Base-by-base conservation (phyloP, 352 stramenopile species). In the Phytophthora sansomeana region DNA sequence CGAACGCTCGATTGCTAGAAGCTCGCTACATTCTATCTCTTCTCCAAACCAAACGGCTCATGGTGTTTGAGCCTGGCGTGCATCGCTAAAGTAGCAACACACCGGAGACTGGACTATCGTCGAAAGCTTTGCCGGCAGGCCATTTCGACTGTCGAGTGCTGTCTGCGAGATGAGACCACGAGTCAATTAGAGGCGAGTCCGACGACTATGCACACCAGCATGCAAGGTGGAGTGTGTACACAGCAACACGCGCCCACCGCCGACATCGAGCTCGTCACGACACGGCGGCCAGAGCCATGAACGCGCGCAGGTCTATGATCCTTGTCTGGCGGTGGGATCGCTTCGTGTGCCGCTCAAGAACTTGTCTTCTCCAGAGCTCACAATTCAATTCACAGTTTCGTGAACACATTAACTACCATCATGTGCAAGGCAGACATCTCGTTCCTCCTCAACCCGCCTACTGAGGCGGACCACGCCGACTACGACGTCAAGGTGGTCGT, bases 381-480 rank as follows among this genome's bases (percentile, higher is more conserved):
- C 62, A 70, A 33, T 56, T 60, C 46, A 69, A 69, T 69, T 65
- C 46, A 65, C 46, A 19, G 7, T 48, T 46, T 44, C 24, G 46
- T 69, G 53, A 43, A 48, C 62, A 60, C 44, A 60, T 55, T 26
- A 29, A 64, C 29, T 49, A 16, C 29, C 43, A 72, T 56, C 62
- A 72, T 75, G 62, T 75, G 48, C 63, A 82, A 82, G 57, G 63
- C 74, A 56, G 68, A 78, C 56, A 82, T 82, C 60, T 68, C 67
- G 17, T 82, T 80, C 63, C 68, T 82, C 50, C 74, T 82, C 59
- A 82, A 82, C 52, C 71, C 71, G 17, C 49, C 42, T 8, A 43
- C 39, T 13, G 44, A 16, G 56, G 43, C 44, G 57, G 26, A 50
- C 28, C 53, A 50, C 33, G 28, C 4, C 17, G 48, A 55, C 41